Base-by-base conservation (phyloP, 2,329 filamentous ascomycete genomes). In the Pseudocercospora vitis region DNA sequence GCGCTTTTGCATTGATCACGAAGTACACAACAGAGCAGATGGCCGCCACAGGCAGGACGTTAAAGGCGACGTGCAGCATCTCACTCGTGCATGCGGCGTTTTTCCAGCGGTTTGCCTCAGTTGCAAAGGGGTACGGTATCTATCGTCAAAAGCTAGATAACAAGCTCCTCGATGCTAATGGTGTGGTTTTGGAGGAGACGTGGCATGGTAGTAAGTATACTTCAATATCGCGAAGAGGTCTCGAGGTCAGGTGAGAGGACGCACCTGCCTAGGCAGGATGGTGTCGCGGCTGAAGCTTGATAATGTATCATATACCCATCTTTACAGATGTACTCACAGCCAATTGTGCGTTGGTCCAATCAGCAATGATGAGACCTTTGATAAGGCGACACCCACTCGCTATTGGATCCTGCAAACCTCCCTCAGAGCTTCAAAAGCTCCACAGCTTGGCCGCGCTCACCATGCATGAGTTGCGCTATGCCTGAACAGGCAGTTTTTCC, bases 1-100 rank as follows among this genome's bases (percentile, higher is more conserved):
- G 70, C 55, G 72, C 72, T 51, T 66, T 69, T 51, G 65, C 64
- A 46, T 70, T 68, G 4, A 67, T 28, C 0, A 64, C 29, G 7
- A 75, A 52, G 7, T 67, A 61, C 3, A 23, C 9, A 1, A 64
- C 46, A 46, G 68, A 16, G 28, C 50, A 39, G 11, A 52, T 29
- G 33, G 19, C 31, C 21, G 21, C 37, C 11, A 21, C 37, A 9
- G 37, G 37, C 37, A 42, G 21, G 3, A 42, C 21, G 19, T 42
- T 23, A 14, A 42, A 21, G n/a, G 37, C 19, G 24, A 24, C 12
- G 8, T 12, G 19, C 6, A 42, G 21, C 37, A 42, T 42, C 8
- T 42, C 18, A 21, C 16, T 42, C 21, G 21, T 4, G 7, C n/a
- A n/a, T n/a, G n/a, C n/a, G n/a, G n/a, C n/a, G 33, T 19, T 11